A percentile compares a stretch with the other conserved stretches of the same genome.
Evolutionary conservation across 2,329 filamentous ascomycete species (phyloP).

Genomic region (Fusarium sp.): DNA sequence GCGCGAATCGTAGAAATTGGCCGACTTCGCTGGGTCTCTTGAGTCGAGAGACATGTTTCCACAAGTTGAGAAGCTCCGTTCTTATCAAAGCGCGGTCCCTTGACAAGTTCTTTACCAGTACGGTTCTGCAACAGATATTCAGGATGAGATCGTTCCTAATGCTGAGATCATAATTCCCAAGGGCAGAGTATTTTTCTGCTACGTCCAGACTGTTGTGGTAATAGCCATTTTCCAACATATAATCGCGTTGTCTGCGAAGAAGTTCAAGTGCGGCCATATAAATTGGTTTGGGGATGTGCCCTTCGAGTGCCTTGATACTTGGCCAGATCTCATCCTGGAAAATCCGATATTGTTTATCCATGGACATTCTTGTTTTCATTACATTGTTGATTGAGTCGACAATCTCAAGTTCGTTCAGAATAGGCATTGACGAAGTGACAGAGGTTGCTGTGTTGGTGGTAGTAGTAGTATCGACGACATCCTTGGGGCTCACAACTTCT

Average conservation of each 20-base stretch:
- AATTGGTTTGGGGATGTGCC: slow-evolving; percentile 48
- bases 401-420: slow-evolving; percentile 49
- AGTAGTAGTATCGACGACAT: slow-evolving; percentile 3
- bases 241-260: slow-evolving; percentile 35
- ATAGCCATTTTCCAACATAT: slow-evolving; percentile 34
- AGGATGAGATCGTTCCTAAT: slow-evolving; percentile 50
- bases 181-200: slow-evolving; percentile 40
- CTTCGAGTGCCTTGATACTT: slow-evolving; percentile 44
- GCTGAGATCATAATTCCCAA: slow-evolving; percentile 47
- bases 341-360: slow-evolving; percentile 36
- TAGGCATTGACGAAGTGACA: background rate
- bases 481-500: slow-evolving; percentile 48
- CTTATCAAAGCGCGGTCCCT: slow-evolving; percentile 36
- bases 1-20: slow-evolving; percentile 44
- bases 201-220: slow-evolving; percentile 41
- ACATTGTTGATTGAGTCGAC: slow-evolving; percentile 48
- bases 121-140: slow-evolving; percentile 48
- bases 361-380: slow-evolving; percentile 12
- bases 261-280: slow-evolving; percentile 41
- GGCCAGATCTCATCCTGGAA: slow-evolving; percentile 51
- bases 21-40: slow-evolving; percentile 46
- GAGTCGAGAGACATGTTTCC: slow-evolving; percentile 54
- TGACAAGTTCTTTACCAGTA: slow-evolving; percentile 26
- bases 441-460: background rate
- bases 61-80: slow-evolving; percentile 51